These are phyloP conservation scores for Astrephomene gubernaculifera DNA, from an alignment of 139 green algal species.

Conservation along the genomic window DNA sequence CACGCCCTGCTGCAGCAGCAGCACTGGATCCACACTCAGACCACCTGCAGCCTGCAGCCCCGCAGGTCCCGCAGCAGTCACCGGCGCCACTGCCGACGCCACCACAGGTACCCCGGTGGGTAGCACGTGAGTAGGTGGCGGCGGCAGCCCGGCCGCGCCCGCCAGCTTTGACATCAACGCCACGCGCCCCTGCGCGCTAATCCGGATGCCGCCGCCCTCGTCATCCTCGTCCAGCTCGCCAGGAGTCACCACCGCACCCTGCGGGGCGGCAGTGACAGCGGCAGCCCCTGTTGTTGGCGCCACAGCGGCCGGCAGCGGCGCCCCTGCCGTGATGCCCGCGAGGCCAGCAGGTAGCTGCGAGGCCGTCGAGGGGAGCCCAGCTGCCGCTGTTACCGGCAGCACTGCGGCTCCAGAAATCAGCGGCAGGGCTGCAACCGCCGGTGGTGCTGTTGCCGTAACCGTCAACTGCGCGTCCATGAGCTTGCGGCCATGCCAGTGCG, in stretches of 20 bases:
- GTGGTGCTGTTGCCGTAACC: not conserved
- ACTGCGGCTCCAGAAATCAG: not conserved
- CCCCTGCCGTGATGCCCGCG: not conserved
- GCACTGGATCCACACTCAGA: not conserved
- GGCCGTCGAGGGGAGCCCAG: not conserved
- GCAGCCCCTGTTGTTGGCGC: not conserved
- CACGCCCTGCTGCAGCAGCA: slow-evolving; percentile 76
- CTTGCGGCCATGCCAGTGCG: slow-evolving; percentile 12
- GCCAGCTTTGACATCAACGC: slow-evolving; percentile 90
- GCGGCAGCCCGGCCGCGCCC: slow-evolving; percentile 62
- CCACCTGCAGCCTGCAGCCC: too few species aligned
- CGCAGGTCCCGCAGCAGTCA: too few species aligned
- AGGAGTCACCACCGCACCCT: not conserved
- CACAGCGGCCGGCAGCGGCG: not conserved
- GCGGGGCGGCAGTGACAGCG: not conserved
- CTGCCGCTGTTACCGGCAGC: not conserved
- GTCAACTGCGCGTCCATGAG: not conserved
- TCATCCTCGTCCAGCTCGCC: slow-evolving; percentile 67
- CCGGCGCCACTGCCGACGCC: not conserved
- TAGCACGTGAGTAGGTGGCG: not conserved
- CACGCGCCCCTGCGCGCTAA: slow-evolving; percentile 75
- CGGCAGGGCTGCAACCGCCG: not conserved
- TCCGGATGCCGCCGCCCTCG: slow-evolving; percentile 69
- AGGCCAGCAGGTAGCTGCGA: too few species aligned
- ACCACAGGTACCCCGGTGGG: not conserved